Percentiles rank a stretch among this genome's conserved stretches.
phyloP scores from a whole-genome alignment of 1,284 basidiomycete species.

The Boletus albobrunnescens region DNA sequence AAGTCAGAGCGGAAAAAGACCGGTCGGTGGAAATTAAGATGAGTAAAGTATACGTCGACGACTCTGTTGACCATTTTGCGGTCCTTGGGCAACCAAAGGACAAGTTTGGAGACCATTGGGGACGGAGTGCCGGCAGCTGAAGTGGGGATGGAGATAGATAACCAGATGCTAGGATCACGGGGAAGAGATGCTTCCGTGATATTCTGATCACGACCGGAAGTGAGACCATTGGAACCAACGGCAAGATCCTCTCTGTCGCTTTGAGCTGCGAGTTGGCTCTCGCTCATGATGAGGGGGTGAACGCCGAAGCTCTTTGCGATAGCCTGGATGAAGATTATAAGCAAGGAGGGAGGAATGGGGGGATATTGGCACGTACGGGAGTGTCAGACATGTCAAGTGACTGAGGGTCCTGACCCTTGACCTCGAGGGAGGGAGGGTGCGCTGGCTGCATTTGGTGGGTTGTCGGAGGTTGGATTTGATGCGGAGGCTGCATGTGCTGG shows the following conservation, averaged over 20 bases:
- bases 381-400: constrained; percentile 72
- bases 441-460: constrained; percentile 30
- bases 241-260: constrained; percentile 68
- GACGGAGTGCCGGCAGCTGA: constrained; percentile 41
- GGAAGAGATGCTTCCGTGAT: constrained; percentile 54
- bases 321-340: constrained; percentile 38
- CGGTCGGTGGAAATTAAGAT: constrained; percentile 74
- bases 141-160: constrained; percentile 46
- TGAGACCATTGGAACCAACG: constrained; percentile 64
- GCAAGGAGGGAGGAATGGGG: constrained; percentile 3
- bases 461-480: constrained; percentile 33
- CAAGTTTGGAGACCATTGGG: constrained; percentile 36
- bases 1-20: constrained; percentile 66
- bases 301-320: constrained; percentile 78
- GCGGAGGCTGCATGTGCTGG: constrained; percentile 33
- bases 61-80: constrained; percentile 58
- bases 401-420: constrained; percentile 71
- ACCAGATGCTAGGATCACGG: constrained; percentile 59
- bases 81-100: constrained; percentile 72
- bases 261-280: constrained; percentile 48
- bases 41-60: constrained; percentile 65
- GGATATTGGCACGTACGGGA: constrained; percentile 38
- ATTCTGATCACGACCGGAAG: constrained; percentile 63
- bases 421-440: constrained; percentile 36
- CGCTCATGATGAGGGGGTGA: constrained; percentile 60